Base-by-base conservation (phyloP, 306 rosid genomes). In the Medicago arabica region DNA sequence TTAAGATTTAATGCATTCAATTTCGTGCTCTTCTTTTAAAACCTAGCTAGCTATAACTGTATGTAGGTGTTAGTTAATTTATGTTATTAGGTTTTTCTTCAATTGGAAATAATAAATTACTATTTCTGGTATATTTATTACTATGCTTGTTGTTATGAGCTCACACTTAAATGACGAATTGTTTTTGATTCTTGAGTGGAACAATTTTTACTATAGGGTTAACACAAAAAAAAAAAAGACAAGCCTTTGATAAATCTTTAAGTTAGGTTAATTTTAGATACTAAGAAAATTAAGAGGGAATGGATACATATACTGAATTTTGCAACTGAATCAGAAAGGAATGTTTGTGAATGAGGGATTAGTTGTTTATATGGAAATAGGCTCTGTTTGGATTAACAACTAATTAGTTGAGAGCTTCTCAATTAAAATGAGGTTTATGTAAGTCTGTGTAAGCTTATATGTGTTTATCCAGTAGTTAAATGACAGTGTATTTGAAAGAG, bases 1-100 rank as follows among this genome's bases (percentile, higher is more conserved):
- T 82, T 85, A 17, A 67, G 61, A 69, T 76, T 55, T 17, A 71
- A 68, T 62, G 79, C 23, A 46, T 79, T 70, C 63, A 53, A 51
- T 61, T 79, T 38, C 9, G 40, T 34, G 59, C 47, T 14, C 54
- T 43, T 69, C 46, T 50, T 55, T 68, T 68, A 14, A 53, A 76
- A 23, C 44, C 67, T 63, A 21, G 39, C 67, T 63, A 21, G 39
- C 67, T 63, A 21, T 28, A 55, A 61, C 25, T 6, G 2, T 34
- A 34, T 34, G 31, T 17, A 28, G 17, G 34, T 61, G 59, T 59
- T 38, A 41, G 8, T 28, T 28, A 28, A 28, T 28, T 58, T 58
- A 10, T 51, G 59, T 44, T 71, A 10, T 8, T 8, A 7, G 14
- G 8, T 8, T 3, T 62, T 74, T 63, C 25, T 81, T 68, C 59